A percentile compares a stretch with the other conserved stretches of the same genome.
phyloP scores from a whole-genome alignment of 2,329 filamentous ascomycete genomes.

The Lojkania enalia region DNA sequence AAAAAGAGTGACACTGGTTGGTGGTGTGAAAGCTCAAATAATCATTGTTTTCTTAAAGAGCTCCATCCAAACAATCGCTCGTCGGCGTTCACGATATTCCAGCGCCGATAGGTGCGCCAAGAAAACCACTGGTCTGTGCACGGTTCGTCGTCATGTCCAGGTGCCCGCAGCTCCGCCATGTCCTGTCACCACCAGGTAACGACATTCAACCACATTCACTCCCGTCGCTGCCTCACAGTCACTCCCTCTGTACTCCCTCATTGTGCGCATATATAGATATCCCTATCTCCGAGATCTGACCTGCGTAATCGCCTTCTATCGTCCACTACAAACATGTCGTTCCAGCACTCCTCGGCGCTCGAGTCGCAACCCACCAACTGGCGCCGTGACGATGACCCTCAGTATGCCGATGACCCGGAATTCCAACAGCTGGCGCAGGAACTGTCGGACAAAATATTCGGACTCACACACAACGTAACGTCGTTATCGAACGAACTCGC shows the following conservation, averaged over 20 bases:
- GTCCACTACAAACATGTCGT: too few species aligned
- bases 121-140: background rate
- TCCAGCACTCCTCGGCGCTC: slow-evolving; percentile 80
- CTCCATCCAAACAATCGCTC: background rate
- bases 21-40: too few species aligned
- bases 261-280: background rate
- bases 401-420: slow-evolving; percentile 89
- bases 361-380: slow-evolving; percentile 75
- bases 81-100: slow-evolving; percentile 1
- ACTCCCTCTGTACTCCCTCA: background rate
- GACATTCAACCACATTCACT: background rate
- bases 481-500: slow-evolving; percentile 82
- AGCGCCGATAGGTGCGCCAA: background rate
- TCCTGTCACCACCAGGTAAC: background rate
- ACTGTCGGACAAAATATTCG: slow-evolving; percentile 86
- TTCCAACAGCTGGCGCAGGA: slow-evolving; percentile 82
- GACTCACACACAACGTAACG: slow-evolving; percentile 83
- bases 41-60: too few species aligned
- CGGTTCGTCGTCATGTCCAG: slow-evolving; percentile 1
- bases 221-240: background rate
- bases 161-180: background rate
- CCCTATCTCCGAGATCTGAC: too few species aligned
- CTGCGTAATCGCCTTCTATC: background rate
- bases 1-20: too few species aligned
- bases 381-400: slow-evolving; percentile 69